Percentiles rank a stretch among this genome's conserved stretches.
Conservation (phyloP, 805 yeast species). For the Candida odintsovae region DNA sequence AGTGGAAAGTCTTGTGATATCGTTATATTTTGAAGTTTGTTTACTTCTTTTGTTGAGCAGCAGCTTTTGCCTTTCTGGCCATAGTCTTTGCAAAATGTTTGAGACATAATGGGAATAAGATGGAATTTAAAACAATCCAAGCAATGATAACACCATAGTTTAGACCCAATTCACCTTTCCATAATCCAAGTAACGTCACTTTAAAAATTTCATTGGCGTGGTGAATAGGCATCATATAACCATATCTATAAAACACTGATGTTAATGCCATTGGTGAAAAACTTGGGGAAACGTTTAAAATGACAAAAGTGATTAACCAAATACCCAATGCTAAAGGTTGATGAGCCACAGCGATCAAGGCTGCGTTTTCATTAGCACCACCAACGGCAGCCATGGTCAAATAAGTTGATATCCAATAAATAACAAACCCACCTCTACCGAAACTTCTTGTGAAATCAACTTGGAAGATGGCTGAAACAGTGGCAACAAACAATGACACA, state of each 20-base stretch:
- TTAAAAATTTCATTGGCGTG: slow-evolving; percentile 58
- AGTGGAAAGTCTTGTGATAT: too few species aligned
- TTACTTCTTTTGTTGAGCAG: background rate
- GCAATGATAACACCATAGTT: slow-evolving; percentile 53
- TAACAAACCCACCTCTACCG: slow-evolving; percentile 67
- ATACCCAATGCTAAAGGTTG: slow-evolving; percentile 65
- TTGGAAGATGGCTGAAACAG: slow-evolving; percentile 65
- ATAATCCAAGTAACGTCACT: slow-evolving; percentile 51
- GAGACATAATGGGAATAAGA: slow-evolving; percentile 39
- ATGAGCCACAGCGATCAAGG: slow-evolving; percentile 42
- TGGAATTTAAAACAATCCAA: slow-evolving; percentile 52
- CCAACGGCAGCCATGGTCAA: slow-evolving; percentile 75
- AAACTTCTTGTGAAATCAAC: slow-evolving; percentile 51
- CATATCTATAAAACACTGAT: slow-evolving; percentile 53
- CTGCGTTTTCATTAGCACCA: slow-evolving; percentile 62
- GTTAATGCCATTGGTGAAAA: slow-evolving; percentile 58
- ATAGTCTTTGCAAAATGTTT: slow-evolving; percentile 33
- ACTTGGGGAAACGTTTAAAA: slow-evolving; percentile 62
- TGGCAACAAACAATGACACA: slow-evolving; percentile 50
- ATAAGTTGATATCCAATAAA: slow-evolving; percentile 65
- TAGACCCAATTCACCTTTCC: slow-evolving; percentile 53
- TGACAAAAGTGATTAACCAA: slow-evolving; percentile 69
- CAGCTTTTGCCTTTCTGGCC: slow-evolving; percentile 23
- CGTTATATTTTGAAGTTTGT: too few species aligned
- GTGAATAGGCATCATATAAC: slow-evolving; percentile 66